phyloP scores from a whole-genome alignment of 2,329 filamentous ascomycete genomes.

The Pleomassaria siparia region DNA sequence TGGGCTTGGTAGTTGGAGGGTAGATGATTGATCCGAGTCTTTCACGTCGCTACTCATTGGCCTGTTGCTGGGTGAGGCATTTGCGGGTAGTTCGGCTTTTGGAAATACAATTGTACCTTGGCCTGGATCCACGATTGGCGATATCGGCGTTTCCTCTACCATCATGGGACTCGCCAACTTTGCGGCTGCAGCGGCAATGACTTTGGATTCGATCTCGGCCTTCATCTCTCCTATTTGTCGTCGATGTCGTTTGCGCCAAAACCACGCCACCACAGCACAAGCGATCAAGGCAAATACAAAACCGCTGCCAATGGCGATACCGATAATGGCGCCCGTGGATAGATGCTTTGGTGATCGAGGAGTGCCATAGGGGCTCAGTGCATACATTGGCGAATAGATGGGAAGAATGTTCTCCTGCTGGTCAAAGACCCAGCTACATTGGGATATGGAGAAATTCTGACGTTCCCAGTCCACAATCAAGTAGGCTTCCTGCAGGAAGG shows the following conservation, averaged over 20 bases:
- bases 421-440: conserved; percentile 37
- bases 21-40: conserved; percentile 18
- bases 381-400: conserved; percentile 35
- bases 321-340: conserved; percentile 44
- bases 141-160: conserved; percentile 25
- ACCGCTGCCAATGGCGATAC: conserved; percentile 46
- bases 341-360: conserved; percentile 11
- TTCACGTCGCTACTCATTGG: conserved; percentile 17
- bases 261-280: conserved; percentile 35
- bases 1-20: conserved; percentile 16
- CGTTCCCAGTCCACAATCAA: conserved; percentile 53
- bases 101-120: conserved; percentile 39
- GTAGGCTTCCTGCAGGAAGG: conserved; percentile 70
- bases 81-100: conserved; percentile 49
- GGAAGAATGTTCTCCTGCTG: conserved; percentile 29
- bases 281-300: conserved; percentile 38
- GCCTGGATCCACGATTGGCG: conserved; percentile 22
- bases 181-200: conserved; percentile 19
- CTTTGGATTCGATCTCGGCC: conserved; percentile 26
- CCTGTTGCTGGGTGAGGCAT: conserved; percentile 27
- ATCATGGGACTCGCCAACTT: conserved; percentile 20
- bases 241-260: conserved; percentile 33
- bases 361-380: conserved; percentile 4
- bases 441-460: conserved; percentile 50
- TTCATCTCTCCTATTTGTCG: conserved; percentile 22